Evolutionary conservation across 1,139 yeast species (phyloP), one percentile per base, ranked within the genome.

Genomic region (Meyerozyma elateridarum): DNA sequence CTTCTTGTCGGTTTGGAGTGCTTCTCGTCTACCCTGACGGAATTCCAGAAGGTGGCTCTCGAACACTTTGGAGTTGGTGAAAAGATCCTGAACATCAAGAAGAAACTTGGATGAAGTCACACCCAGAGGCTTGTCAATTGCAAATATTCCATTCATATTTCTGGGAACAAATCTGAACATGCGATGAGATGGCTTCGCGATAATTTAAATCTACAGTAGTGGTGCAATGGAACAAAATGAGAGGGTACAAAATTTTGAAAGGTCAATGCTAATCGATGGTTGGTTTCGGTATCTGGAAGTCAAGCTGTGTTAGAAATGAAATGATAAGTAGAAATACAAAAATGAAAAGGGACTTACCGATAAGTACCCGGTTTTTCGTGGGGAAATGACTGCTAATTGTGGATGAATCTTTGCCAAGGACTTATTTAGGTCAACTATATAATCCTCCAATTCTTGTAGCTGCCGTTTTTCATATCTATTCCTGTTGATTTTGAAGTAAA

Each of bases 91-190:
- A 22, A 91, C 45, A 33, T 74, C 75, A 28, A 74, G 70, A 34
- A 91, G 69, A 37, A 85, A 77, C 36, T 79, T 75, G 14, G 89
- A 75, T 0, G 96, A 87, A 1, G 93, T 67, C n/a, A 81, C 70
- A 0, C 96, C 96, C 9, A 79, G 63, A 0, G 97, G 97, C 52
- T 91, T 91, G 47, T 82, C 81, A 28, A 91, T 75, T n/a, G 97
- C 97, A 64, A 91, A 85, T 3, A 89, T 74, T 30, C 98, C 98
- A 47, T 83, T 82, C 91, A 84, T 81, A 20, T 31, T 41, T 27
- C 25, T 31, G n/a, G 40, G 41, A 22, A 33, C 22, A 34, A 27
- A 44, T 35, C 37, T 36, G 31, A 43, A 35, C 49, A 46, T 46
- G 28, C 24, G 33, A 17, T 17, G 19, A 20, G 22, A 14, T 18